Base-by-base conservation (phyloP, 352 stramenopile species). In the Phytophthora meadii region DNA sequence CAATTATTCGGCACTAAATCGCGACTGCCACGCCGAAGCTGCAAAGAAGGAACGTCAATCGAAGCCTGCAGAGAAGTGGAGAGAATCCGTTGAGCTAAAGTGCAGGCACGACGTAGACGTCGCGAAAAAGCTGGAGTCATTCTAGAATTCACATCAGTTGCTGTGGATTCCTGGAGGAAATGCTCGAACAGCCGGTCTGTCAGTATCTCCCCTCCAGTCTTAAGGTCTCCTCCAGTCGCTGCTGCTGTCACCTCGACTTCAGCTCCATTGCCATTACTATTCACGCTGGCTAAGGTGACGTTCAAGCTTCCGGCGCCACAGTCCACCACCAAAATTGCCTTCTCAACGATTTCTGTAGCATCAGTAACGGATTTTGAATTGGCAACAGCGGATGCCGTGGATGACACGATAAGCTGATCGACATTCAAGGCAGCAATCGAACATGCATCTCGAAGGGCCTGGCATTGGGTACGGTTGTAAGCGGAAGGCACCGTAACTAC, bases 401-500 rank as follows among this genome's bases (percentile, higher is more conserved):
- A 73, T 5, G 69, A 70, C 10, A 68, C 54, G 1, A 88, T 40
- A n/a, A 84, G 36, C 0, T 50, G 57, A 11, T 68, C 47, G 9
- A 70, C 52, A 9, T 36, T 40, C 9, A 88, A 28, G 1, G 65
- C 67, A 15, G 77, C 76, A 45, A 86, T 86, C 11, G 6, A 45
- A 32, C 72, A 77, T 10, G 79, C 68, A 22, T 84, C 65, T 2
- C 69, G 64, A 42, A 84, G 40, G n/a, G 74, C 69, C 30, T 70
- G 75, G 2, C 75, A 74, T 30, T 86, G 77, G 3, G 75, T 81
- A 30, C 79, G 76, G 42, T 84, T 86, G 30, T 68, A 84, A n/a
- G 49, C 57, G 0, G 52, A 67, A 28, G 79, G 76, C 3, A 84
- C 54, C 2, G 61, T 78, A 1, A 88, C 30, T 3, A 76, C 67